Base-by-base conservation (phyloP, 441 rosid genomes). In the Pelargonium myrrhifolium region DNA sequence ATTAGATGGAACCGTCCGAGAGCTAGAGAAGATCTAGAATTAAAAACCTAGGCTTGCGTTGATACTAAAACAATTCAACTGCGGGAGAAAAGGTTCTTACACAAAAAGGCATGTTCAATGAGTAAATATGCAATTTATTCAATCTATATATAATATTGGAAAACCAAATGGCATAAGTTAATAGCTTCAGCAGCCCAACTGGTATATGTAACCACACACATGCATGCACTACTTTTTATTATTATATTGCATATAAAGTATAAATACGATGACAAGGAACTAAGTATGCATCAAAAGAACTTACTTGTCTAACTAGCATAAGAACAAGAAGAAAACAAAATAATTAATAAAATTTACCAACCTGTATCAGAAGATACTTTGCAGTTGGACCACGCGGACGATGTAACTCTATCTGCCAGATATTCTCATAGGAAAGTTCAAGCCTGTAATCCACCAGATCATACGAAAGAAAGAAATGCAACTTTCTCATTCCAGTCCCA, bases 401-500 rank as follows among this genome's bases (percentile, higher is more conserved):
- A 49, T 49, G 17, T 3, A 49, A 14, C 55, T 49, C 55, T 49
- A 49, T 49, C 55, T 49, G 17, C 55, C 55, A 49, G n/a, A 49
- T 49, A 49, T 49, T 49, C 55, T 49, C 55, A 3, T 49, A 49
- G 7, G 55, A 49, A 49, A 49, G 55, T 5, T 49, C 55, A n/a
- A 49, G 55, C 55, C n/a, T 49, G 55, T 49, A 49, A 49, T n/a
- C 15, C 55, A 12, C 18, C 15, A 4, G 3, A 49, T 49, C 1
- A 49, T 49, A 49, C 3, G 55, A 49, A 6, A 49, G 5, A 49
- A 49, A 2, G 55, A 49, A 49, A 49, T 49, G 55, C 55, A 49
- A 49, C 55, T 49, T 49, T 49, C 55, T 12, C 17, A 49, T n/a
- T n/a, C 55, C 55, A 49, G 55, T 49, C 55, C 55, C 55, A n/a